Evolutionary conservation across 208 protist species (phyloP), one percentile per base, ranked within the genome.

Genomic region (Wallacemonas rigidus): DNA sequence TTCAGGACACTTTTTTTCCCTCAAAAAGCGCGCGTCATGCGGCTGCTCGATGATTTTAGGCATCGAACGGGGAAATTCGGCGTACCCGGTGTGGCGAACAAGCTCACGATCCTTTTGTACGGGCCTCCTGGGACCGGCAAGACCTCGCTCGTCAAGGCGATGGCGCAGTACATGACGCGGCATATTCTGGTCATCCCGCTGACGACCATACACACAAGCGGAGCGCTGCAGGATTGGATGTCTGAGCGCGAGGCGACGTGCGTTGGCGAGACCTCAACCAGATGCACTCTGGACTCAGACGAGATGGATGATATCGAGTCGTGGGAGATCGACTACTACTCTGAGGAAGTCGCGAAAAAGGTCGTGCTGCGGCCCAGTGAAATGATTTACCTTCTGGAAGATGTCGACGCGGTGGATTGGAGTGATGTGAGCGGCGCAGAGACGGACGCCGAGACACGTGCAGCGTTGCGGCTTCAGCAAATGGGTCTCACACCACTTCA

Each of bases 51-150:
- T 17, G 81, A 93, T 55, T 97, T 97, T 67, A 54, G 74, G 54
- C 64, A 85, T 1, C 78, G 83, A 51, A 77, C 69, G 3, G 91
- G 92, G 5, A 80, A 83, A 63, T 98, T 89, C 73, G 88, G 74
- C 9, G 68, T 92, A 3, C 84, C 88, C 0, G 89, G 87, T 1
- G 82, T 88, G n/a, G 71, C 83, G 38, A 76, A 91, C 40, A 81
- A 88, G 43, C 76, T 98, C 1, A 84, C 82, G 40, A 78, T 97
- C 40, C 87, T 98, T 15, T 71, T 98, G 15, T 70, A 97, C 82
- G 96, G 96, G 5, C 84, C 94, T 26, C 95, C 97, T 9, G 98
- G 98, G 0, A 98, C 97, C 6, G 96, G 91, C 36, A 98, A 98
- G 79, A 99, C 96, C 12, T 92, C 87, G 40, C 77, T 95, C 50